Evolutionary conservation across 1,284 basidiomycete species (phyloP).

Genomic region (Apiotrichum akiyoshidainum): DNA sequence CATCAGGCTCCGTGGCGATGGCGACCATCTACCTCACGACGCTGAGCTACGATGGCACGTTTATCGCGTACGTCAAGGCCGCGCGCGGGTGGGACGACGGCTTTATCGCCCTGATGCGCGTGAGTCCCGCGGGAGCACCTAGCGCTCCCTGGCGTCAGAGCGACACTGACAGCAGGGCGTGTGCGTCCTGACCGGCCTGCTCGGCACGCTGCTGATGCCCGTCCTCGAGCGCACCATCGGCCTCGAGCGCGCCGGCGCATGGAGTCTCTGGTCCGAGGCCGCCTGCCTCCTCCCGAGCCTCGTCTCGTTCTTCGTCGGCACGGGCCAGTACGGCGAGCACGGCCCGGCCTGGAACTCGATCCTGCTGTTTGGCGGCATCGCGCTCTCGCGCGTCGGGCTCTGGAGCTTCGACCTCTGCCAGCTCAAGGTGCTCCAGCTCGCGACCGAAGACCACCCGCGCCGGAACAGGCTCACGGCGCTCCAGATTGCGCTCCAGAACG

Average conservation of each 20-base stretch:
- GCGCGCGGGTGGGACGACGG: constrained; percentile 44
- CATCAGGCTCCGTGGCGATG: constrained; percentile 39
- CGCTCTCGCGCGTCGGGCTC: constrained; percentile 46
- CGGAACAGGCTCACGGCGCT: constrained; percentile 49
- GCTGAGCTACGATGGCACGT: constrained; percentile 49
- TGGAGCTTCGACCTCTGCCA: constrained; percentile 55
- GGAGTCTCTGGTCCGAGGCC: constrained; percentile 51
- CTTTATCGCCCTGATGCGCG: constrained; percentile 52
- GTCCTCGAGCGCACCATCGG: constrained; percentile 50
- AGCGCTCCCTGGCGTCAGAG: no score
- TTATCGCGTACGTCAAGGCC: constrained; percentile 45
- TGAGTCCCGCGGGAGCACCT: no score
- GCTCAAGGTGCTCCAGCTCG: constrained; percentile 50
- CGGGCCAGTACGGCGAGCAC: constrained; percentile 34
- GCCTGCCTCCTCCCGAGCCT: constrained; percentile 43
- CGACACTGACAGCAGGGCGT: constrained; percentile 35
- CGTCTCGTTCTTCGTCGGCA: constrained; percentile 33
- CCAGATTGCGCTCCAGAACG: constrained; percentile 50
- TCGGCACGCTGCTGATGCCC: constrained; percentile 54
- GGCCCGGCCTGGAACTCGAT: constrained; percentile 35
- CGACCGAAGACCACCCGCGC: constrained; percentile 45
- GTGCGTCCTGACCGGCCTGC: constrained; percentile 52
- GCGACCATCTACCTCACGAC: constrained; percentile 55
- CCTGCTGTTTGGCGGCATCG: constrained; percentile 40
- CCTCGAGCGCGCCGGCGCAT: constrained; percentile 53